phyloP scores from a whole-genome alignment of 495 filamentous ascomycete species.

The Chaetomium cochliodes region DNA sequence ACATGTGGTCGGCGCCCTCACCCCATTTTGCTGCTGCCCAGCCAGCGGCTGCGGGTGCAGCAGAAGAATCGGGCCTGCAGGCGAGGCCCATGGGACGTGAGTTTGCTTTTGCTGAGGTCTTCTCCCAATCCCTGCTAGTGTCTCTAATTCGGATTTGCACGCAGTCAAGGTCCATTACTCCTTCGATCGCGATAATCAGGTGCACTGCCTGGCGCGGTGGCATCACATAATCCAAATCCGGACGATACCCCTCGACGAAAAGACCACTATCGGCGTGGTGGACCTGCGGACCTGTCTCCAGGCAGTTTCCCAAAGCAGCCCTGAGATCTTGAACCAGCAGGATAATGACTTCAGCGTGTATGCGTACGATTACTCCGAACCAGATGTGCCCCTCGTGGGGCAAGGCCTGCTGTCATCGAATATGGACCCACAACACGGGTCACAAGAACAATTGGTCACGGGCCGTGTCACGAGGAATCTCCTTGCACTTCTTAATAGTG shows the following conservation, averaged over 20 bases:
- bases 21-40: slow-evolving; percentile 27
- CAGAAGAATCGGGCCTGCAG: slow-evolving; percentile 46
- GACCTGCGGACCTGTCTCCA: slow-evolving; percentile 88
- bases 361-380: slow-evolving; percentile 94
- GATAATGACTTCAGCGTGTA: slow-evolving; percentile 95
- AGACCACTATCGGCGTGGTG: slow-evolving; percentile 73
- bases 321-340: slow-evolving; percentile 78
- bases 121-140: background rate
- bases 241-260: slow-evolving; percentile 74
- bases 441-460: slow-evolving; percentile 70
- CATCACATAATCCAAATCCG: slow-evolving; percentile 77
- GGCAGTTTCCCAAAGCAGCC: slow-evolving; percentile 73
- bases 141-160: slow-evolving; percentile 30
- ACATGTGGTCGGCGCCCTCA: slow-evolving; percentile 32
- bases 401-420: slow-evolving; percentile 94
- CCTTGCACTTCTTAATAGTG: slow-evolving; percentile 77
- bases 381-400: slow-evolving; percentile 86
- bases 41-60: slow-evolving; percentile 45
- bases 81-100: slow-evolving; percentile 54
- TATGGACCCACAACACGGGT: slow-evolving; percentile 54
- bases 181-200: slow-evolving; percentile 85
- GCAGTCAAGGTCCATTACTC: slow-evolving; percentile 95
- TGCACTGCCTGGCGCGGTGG: slow-evolving; percentile 88
- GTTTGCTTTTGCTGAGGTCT: slow-evolving; percentile 24
- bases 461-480: slow-evolving; percentile 85